Evolutionary conservation across 139 green algal genomes (phyloP).

Genomic region (Gonium pectorale): DNA sequence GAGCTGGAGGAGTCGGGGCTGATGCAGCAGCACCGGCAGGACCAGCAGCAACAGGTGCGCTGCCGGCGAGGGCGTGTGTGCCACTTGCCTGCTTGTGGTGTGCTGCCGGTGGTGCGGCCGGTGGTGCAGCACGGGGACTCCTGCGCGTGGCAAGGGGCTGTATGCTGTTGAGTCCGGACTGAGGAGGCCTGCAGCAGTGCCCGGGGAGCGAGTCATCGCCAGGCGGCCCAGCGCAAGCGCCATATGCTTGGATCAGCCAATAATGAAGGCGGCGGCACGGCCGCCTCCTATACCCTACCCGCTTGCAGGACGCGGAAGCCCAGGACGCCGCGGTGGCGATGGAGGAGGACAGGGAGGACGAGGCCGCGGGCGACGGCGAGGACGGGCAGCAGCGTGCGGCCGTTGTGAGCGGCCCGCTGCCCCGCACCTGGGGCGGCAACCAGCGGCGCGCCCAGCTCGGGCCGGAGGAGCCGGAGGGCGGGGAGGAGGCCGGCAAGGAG

Average conservation of each 20-base stretch:
- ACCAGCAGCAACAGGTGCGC: conserved; percentile 36
- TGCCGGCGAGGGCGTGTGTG: no score
- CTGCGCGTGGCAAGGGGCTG: no score
- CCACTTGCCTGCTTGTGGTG: no score
- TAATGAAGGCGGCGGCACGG: no score
- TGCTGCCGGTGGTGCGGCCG: no score
- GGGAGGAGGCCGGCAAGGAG: conserved; percentile 6
- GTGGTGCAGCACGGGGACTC: no score
- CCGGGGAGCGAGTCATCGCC: no score
- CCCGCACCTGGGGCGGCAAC: conserved; percentile 36
- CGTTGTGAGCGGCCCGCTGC: conserved; percentile 7
- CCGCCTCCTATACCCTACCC: no score
- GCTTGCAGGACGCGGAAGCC: background rate
- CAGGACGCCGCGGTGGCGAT: conserved; percentile 11
- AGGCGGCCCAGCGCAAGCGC: no score
- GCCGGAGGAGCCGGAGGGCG: conserved; percentile 35
- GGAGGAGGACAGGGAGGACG: conserved; percentile 31
- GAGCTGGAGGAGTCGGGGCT: background rate
- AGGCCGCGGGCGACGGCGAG: background rate
- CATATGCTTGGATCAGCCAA: no score
- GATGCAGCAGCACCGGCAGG: conserved; percentile 30
- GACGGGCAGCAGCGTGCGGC: background rate
- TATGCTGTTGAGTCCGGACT: no score
- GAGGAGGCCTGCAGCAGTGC: no score
- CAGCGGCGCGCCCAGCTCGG: conserved; percentile 33